phyloP scores from a whole-genome alignment of 768 basidiomycete genomes.

The Melanogaster broomeanus region DNA sequence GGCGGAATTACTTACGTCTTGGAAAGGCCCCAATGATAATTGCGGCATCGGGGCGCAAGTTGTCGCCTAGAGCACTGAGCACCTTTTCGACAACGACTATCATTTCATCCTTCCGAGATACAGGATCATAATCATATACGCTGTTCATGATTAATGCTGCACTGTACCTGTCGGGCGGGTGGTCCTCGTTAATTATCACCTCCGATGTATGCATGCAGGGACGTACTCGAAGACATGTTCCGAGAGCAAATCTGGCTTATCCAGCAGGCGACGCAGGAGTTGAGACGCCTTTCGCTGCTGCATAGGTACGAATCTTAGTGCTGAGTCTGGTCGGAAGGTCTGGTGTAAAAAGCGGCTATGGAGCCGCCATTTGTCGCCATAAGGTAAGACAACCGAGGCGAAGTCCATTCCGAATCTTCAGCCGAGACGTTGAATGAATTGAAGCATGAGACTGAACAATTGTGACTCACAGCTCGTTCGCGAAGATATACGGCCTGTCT shows the following conservation, averaged over 20 bases:
- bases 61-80: background rate
- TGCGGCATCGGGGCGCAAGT: background rate
- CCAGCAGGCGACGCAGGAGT: conserved; percentile 34
- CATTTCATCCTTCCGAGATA: background rate
- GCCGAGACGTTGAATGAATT: background rate
- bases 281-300: conserved; percentile 31
- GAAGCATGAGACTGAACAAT: background rate
- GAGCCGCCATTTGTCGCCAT: conserved; percentile 36
- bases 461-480: conserved; percentile 10
- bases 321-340: conserved; percentile 22
- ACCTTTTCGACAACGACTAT: background rate
- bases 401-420: conserved; percentile 21
- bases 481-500: conserved; percentile 42
- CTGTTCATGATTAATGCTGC: too few relatives aligned
- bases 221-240: conserved; percentile 37
- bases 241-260: conserved; percentile 32
- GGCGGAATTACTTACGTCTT: conserved; percentile 8
- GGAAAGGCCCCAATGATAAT: background rate
- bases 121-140: background rate
- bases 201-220: too few relatives aligned
- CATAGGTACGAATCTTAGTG: conserved; percentile 30
- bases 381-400: conserved; percentile 26
- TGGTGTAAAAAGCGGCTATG: conserved; percentile 32
- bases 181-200: too few relatives aligned
- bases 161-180: too few relatives aligned